Evolutionary conservation across 1,284 basidiomycete species (phyloP).

Genomic region (Athelia sp.): DNA sequence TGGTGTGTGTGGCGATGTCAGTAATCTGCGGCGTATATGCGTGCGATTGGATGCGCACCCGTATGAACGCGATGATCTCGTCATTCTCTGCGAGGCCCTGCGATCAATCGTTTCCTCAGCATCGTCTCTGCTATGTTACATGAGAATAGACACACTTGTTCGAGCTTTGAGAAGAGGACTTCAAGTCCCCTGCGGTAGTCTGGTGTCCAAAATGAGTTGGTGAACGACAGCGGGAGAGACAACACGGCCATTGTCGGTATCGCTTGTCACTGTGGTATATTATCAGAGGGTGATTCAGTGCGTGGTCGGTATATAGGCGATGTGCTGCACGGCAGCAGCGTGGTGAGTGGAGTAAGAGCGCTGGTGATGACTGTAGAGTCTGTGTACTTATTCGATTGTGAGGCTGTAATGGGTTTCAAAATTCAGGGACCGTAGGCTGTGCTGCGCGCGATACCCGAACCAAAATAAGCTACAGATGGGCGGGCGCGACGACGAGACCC

Average conservation of each 20-base stretch:
- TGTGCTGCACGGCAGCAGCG: constrained; percentile 2
- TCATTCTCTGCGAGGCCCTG: constrained; percentile 77
- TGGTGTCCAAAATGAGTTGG: constrained; percentile 90
- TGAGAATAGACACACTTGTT: constrained; percentile 50
- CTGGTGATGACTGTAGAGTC: too few species aligned
- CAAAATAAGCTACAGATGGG: too few species aligned
- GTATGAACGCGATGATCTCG: constrained; percentile 77
- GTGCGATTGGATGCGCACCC: constrained; percentile 40
- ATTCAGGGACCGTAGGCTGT: too few species aligned
- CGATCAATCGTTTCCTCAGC: constrained; percentile 18
- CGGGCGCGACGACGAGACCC: too few species aligned
- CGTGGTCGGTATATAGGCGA: too few species aligned
- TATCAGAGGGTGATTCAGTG: too few species aligned
- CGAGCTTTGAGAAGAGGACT: constrained; percentile 70
- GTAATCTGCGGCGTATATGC: background rate
- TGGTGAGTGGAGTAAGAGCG: background rate
- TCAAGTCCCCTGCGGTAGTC: constrained; percentile 82
- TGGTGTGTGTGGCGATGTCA: constrained; percentile 21
- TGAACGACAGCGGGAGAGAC: constrained; percentile 79
- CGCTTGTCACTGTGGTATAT: too few species aligned
- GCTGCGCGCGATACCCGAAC: too few species aligned
- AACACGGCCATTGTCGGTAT: constrained; percentile 74
- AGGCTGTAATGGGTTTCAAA: too few species aligned
- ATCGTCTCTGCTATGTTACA: constrained; percentile 3
- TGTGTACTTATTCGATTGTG: too few species aligned